A percentile compares a stretch with the other conserved stretches of the same genome.
Conservation (phyloP, 768 basidiomycete genomes). For the Sarcomyxa edulis region DNA sequence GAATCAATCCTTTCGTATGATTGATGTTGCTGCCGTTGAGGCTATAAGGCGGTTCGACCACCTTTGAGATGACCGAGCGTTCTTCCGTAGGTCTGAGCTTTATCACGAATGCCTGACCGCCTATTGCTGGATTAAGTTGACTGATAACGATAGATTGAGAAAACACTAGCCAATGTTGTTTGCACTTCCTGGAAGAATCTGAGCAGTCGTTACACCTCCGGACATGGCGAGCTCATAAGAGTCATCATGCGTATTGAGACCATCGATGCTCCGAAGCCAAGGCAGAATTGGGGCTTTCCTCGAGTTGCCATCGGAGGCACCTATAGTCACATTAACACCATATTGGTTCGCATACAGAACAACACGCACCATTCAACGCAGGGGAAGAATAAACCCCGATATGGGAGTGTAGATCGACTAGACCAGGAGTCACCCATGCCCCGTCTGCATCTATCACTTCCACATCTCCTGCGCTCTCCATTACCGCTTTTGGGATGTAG, state of each 20-base stretch:
- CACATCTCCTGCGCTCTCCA: constrained; percentile 14
- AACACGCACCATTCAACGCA: constrained; percentile 18
- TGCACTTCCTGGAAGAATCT: constrained; percentile 69
- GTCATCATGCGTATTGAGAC: constrained; percentile 69
- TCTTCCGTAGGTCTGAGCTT: constrained; percentile 69
- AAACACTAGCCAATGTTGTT: constrained; percentile 40
- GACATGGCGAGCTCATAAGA: constrained; percentile 52
- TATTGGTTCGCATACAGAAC: neutral
- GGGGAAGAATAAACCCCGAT: constrained; percentile 31
- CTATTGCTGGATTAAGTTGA: constrained; percentile 19
- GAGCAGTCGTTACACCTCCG: constrained; percentile 71
- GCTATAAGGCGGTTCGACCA: constrained; percentile 69
- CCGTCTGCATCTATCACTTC: constrained; percentile 51
- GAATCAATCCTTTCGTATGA: constrained; percentile 26
- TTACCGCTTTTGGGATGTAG: constrained; percentile 15
- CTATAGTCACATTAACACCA: neutral
- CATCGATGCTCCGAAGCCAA: constrained; percentile 68
- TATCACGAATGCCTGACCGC: constrained; percentile 75
- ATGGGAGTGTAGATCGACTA: constrained; percentile 44
- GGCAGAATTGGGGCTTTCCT: constrained; percentile 44
- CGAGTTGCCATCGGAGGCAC: constrained; percentile 51
- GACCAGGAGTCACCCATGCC: constrained; percentile 55
- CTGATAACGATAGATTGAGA: neutral
- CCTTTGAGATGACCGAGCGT: constrained; percentile 59
- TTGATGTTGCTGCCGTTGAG: constrained; percentile 34